Evolutionary conservation across 768 basidiomycete genomes (phyloP), one percentile per base, ranked within the genome.

Genomic region (Dentipellis fragilis): DNA sequence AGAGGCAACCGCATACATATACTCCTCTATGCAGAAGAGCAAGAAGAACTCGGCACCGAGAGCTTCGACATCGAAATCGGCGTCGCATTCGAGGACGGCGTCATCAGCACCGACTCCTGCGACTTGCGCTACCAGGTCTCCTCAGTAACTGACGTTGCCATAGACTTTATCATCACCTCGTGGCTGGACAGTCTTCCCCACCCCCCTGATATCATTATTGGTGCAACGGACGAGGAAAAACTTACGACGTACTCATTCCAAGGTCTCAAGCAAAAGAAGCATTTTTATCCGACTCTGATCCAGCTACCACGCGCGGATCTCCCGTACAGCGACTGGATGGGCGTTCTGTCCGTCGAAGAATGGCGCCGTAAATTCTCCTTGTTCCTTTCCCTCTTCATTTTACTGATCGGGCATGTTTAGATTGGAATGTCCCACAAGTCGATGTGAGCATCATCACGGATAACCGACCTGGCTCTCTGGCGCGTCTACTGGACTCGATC

Each of bases 371-470:
- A 66, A 77, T 88, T 88, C 53, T 54, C 71, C 67, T 57, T 40
- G 58, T 8, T 34, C 46, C 17, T 48, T 19, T 36, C 35, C 11
- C 5, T 45, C 16, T 35, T 7, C 3, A 9, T 49, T 9, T 10
- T 9, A 3, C 49, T 53, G 37, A 63, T 22, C 37, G 34, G 46
- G 57, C 14, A 59, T 58, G 54, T 58, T 54, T 58, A 93, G 91
- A 83, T 64, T 93, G 89, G 89, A 76, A 89, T 59, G 65, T 68
- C 2, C 88, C 89, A 10, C 74, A 69, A 35, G 70, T 93, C 35
- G 85, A 87, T 22, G 69, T 93, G 45, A 80, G 77, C 52, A 75
- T 93, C 39, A 86, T 92, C 54, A 93, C 91, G 0, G 83, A 89
- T 61, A 75, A 87, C 63, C 78, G 91, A 35, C 84, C 89, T 9